phyloP scores from a whole-genome alignment of 1,284 basidiomycete species.

The Rhodotorula sp. region DNA sequence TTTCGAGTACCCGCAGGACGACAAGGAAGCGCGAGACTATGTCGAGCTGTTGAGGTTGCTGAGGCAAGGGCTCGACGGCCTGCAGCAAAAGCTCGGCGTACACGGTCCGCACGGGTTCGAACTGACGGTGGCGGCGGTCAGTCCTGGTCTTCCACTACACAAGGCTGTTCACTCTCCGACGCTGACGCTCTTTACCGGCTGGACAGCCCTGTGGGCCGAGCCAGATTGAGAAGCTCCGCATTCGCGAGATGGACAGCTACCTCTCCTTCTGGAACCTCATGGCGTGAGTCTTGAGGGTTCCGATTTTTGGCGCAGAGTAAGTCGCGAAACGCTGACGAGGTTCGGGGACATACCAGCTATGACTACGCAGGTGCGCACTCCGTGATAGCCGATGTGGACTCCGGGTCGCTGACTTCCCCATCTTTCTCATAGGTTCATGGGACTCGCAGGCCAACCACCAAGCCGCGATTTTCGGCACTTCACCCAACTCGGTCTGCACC shows the following conservation, averaged over 20 bases:
- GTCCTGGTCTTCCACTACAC: neutral
- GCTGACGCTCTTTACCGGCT: neutral
- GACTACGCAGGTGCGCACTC: slow-evolving; percentile 29
- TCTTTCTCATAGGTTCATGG: slow-evolving; percentile 46
- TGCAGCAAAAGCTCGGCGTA: slow-evolving; percentile 44
- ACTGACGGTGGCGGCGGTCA: slow-evolving; percentile 48
- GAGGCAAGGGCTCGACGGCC: slow-evolving; percentile 51
- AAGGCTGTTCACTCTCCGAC: no score
- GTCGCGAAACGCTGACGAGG: no score
- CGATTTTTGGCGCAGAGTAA: neutral
- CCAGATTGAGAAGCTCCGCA: slow-evolving; percentile 64
- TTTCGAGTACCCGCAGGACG: slow-evolving; percentile 55
- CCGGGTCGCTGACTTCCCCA: neutral
- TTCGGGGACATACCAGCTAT: slow-evolving; percentile 13
- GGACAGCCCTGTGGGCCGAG: slow-evolving; percentile 65
- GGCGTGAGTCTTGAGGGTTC: slow-evolving; percentile 55
- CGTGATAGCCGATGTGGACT: no score
- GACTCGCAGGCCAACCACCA: slow-evolving; percentile 63
- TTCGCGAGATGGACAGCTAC: slow-evolving; percentile 68
- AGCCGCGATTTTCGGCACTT: slow-evolving; percentile 64
- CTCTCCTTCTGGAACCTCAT: slow-evolving; percentile 89
- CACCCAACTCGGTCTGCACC: slow-evolving; percentile 61
- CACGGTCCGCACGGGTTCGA: slow-evolving; percentile 49
- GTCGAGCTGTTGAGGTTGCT: slow-evolving; percentile 53
- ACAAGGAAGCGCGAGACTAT: slow-evolving; percentile 53